phyloP scores from a whole-genome alignment of 139 green algal genomes.

The Chlorella sorokiniana region DNA sequence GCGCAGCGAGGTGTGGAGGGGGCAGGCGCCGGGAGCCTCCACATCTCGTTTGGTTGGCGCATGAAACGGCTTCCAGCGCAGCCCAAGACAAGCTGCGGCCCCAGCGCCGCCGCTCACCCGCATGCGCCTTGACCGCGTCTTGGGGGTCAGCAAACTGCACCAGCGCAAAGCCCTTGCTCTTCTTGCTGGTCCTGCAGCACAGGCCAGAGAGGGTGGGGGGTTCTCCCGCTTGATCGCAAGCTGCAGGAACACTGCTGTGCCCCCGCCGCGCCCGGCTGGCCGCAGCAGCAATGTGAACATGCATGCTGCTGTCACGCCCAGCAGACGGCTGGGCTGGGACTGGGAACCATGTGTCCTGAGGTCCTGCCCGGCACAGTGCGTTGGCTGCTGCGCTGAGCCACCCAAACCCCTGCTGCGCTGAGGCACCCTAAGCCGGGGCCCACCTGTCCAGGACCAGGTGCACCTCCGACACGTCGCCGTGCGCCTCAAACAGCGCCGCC shows the following conservation, averaged over 20 bases:
- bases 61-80: background rate
- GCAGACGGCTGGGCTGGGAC: too few relatives aligned
- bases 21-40: too few relatives aligned
- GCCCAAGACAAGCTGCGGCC: background rate
- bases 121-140: slow-evolving; percentile 70
- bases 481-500: slow-evolving; percentile 68
- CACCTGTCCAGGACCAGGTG: slow-evolving; percentile 91
- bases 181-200: slow-evolving; percentile 44
- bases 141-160: slow-evolving; percentile 80
- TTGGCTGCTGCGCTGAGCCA: too few relatives aligned
- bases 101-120: background rate
- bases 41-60: too few relatives aligned
- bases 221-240: too few relatives aligned
- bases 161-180: slow-evolving; percentile 90
- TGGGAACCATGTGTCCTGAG: too few relatives aligned
- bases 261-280: too few relatives aligned
- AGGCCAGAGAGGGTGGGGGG: background rate
- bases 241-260: too few relatives aligned
- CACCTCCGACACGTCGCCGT: slow-evolving; percentile 84
- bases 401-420: background rate
- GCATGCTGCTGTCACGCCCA: too few relatives aligned
- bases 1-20: too few relatives aligned
- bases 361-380: too few relatives aligned
- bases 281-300: too few relatives aligned
- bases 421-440: background rate